phyloP scores from a whole-genome alignment of 768 basidiomycete genomes.

The Mrakia hoshinonis region DNA sequence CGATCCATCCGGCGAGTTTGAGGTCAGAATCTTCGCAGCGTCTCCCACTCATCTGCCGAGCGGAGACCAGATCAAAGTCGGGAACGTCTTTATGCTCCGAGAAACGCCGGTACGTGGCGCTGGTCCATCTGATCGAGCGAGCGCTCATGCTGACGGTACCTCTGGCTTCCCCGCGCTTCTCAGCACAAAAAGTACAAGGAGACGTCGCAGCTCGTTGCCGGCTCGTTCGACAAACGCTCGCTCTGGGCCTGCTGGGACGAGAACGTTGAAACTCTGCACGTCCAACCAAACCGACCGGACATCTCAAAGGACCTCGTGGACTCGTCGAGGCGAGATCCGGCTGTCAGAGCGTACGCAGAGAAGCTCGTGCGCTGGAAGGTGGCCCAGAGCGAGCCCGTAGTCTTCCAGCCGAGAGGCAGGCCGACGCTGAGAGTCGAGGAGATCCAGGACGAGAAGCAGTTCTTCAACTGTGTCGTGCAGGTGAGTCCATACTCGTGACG shows the following conservation, averaged over 20 bases:
- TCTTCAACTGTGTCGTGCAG: not conserved
- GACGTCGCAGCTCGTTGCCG: not conserved
- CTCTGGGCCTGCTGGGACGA: not conserved
- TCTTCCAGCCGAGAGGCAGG: not conserved
- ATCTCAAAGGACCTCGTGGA: not conserved
- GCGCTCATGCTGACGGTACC: not conserved
- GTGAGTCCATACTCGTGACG: not conserved
- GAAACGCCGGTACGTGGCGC: not conserved
- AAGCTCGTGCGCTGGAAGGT: not conserved
- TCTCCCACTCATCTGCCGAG: not conserved
- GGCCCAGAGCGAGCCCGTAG: not conserved
- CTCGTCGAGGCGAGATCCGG: not conserved
- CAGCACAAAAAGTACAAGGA: not conserved
- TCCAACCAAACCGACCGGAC: not conserved
- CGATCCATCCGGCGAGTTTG: not conserved
- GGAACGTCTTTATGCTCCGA: not conserved
- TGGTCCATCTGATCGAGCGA: not conserved
- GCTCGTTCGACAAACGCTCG: not conserved
- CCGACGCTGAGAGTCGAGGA: not conserved
- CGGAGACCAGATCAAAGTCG: not conserved
- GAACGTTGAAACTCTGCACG: not conserved
- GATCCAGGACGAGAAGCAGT: not conserved
- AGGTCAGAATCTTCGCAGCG: not conserved
- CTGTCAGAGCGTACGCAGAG: not conserved
- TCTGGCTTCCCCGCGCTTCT: not conserved